Evolutionary conservation across 2,329 filamentous ascomycete genomes (phyloP).

Genomic region (Cryphonectria nitschkei): DNA sequence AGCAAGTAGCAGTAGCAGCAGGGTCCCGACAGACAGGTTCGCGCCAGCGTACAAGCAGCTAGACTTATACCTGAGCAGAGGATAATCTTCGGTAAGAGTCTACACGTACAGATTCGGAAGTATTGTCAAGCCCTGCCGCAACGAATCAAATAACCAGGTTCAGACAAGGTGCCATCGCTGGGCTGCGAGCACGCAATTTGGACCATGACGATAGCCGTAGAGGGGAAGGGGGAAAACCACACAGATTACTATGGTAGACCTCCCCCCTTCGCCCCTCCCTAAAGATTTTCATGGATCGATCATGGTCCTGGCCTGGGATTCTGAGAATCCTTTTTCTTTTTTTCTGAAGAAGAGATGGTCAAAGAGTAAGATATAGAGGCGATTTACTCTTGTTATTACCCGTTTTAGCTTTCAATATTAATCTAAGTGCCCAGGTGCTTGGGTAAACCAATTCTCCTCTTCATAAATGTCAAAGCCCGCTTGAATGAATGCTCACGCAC

Average conservation of each 20-base stretch:
- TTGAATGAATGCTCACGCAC: neutral
- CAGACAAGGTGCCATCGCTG: slow-evolving; percentile 16
- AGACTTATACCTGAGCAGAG: neutral
- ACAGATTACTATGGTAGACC: neutral
- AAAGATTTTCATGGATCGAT: slow-evolving; percentile 5
- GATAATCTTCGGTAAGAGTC: neutral
- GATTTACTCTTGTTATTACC: neutral
- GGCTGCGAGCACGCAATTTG: slow-evolving; percentile 29
- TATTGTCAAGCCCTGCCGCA: slow-evolving; percentile 1
- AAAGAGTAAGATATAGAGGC: neutral
- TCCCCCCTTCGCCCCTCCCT: neutral
- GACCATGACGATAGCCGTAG: slow-evolving; percentile 10
- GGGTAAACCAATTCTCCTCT: no score
- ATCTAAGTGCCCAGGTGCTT: no score
- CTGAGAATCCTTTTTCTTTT: no score
- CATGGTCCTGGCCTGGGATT: neutral
- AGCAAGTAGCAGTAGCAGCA: neutral
- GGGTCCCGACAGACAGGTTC: slow-evolving; percentile 7
- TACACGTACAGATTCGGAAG: neutral
- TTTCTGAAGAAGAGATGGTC: no score
- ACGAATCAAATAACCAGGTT: slow-evolving; percentile 8
- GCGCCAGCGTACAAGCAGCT: neutral
- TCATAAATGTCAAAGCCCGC: no score
- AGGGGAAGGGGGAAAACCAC: neutral
- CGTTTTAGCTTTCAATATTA: neutral